A percentile compares a stretch with the other conserved stretches of the same genome.
These are phyloP conservation scores for Rhodofomes roseus DNA, from an alignment of 1,284 basidiomycete species.

Conservation along the genomic window DNA sequence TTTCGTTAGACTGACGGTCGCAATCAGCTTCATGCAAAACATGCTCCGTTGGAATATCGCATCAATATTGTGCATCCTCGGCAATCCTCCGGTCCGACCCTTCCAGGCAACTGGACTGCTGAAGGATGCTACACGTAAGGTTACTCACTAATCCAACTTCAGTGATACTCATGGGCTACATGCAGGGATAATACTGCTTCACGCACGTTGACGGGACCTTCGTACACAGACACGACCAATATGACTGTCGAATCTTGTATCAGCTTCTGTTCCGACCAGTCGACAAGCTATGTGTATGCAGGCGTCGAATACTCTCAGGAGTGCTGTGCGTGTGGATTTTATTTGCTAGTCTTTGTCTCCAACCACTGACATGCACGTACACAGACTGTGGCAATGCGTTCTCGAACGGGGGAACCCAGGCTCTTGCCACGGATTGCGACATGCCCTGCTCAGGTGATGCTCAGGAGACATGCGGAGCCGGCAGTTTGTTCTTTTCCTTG, in stretches of 20 bases:
- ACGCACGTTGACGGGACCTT: conserved; percentile 48
- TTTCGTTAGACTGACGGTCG: background rate
- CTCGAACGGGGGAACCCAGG: conserved; percentile 41
- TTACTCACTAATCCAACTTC: background rate
- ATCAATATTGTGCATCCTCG: conserved; percentile 4
- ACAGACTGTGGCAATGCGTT: conserved; percentile 62
- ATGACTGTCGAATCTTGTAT: conserved; percentile 70
- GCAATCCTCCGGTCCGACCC: conserved; percentile 18
- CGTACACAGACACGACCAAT: conserved; percentile 39
- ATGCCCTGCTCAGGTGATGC: conserved; percentile 59
- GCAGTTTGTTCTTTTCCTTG: conserved; percentile 14
- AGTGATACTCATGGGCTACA: background rate
- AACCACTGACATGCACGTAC: conserved; percentile 1
- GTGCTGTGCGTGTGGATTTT: conserved; percentile 46
- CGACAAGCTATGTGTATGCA: conserved; percentile 46
- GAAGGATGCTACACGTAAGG: conserved; percentile 64
- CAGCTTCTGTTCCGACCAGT: conserved; percentile 47
- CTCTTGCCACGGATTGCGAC: conserved; percentile 52
- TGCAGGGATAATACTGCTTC: conserved; percentile 47
- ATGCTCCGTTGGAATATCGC: conserved; percentile 11
- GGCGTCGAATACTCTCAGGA: conserved; percentile 57
- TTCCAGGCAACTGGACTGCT: conserved; percentile 55
- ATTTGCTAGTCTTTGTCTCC: background rate
- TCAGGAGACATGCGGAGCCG: conserved; percentile 56
- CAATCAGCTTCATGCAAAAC: conserved; percentile 2